phyloP scores from a whole-genome alignment of 495 filamentous ascomycete species.

The Xylaria flabelliformis region DNA sequence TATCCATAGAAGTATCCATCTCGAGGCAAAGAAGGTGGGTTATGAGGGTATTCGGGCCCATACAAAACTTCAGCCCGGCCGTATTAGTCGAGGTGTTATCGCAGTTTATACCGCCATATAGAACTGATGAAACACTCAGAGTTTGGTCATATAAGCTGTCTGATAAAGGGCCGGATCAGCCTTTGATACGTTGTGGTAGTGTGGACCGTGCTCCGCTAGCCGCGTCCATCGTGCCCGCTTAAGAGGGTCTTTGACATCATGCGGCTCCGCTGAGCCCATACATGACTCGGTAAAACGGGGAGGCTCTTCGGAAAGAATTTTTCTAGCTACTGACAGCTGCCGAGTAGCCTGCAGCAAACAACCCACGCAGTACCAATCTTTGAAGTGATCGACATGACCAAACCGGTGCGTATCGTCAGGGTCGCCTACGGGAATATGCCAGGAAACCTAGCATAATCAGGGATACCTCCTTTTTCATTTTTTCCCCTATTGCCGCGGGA shows the following conservation, averaged over 20 bases:
- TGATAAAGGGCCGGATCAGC: slow-evolving; percentile 16
- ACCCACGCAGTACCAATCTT: slow-evolving; percentile 10
- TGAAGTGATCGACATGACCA: slow-evolving; percentile 15
- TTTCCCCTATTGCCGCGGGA: background rate
- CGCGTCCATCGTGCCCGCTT: slow-evolving; percentile 20
- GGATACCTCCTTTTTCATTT: background rate
- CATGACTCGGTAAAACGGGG: slow-evolving; percentile 23
- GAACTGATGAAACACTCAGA: slow-evolving; percentile 22
- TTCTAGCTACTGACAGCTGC: slow-evolving; percentile 10
- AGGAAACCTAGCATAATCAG: slow-evolving; percentile 4
- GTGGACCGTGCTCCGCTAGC: slow-evolving; percentile 19
- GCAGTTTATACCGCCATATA: background rate
- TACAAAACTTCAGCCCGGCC: background rate
- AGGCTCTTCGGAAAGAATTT: slow-evolving; percentile 20
- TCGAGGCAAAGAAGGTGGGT: slow-evolving; percentile 13
- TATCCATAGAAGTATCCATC: slow-evolving; percentile 20
- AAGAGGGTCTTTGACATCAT: slow-evolving; percentile 25
- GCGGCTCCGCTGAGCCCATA: slow-evolving; percentile 23
- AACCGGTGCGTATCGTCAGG: slow-evolving; percentile 17
- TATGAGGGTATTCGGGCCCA: slow-evolving; percentile 20
- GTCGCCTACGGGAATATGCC: background rate
- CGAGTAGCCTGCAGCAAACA: slow-evolving; percentile 9
- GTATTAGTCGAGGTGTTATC: slow-evolving; percentile 21
- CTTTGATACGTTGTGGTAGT: background rate
- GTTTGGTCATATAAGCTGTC: slow-evolving; percentile 1